Evolutionary conservation across 1,139 yeast species (phyloP).

Genomic region (Arxiozyma slooffiae): DNA sequence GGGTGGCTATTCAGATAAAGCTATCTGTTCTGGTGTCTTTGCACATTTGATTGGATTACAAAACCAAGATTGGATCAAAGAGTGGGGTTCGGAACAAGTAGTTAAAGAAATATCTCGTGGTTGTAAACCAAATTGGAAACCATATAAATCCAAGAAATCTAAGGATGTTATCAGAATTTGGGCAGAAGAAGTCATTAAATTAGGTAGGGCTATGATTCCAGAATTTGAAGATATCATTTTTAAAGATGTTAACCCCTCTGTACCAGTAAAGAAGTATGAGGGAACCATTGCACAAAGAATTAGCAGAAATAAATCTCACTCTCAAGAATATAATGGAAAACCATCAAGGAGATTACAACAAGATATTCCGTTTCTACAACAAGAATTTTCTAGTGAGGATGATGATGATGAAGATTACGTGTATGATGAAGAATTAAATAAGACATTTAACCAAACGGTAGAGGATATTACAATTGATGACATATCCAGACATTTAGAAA

Average conservation of each 20-base stretch:
- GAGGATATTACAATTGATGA: slow-evolving; percentile 33
- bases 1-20: slow-evolving; percentile 85
- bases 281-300: slow-evolving; percentile 18
- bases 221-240: slow-evolving; percentile 20
- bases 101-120: slow-evolving; percentile 62
- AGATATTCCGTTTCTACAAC: slow-evolving; percentile 24
- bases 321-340: slow-evolving; percentile 1
- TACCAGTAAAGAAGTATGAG: background rate
- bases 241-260: background rate
- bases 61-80: slow-evolving; percentile 48
- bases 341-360: slow-evolving; percentile 2
- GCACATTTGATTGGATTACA: slow-evolving; percentile 65
- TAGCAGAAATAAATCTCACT: slow-evolving; percentile 14
- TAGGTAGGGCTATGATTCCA: slow-evolving; percentile 66
- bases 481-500: slow-evolving; percentile 30
- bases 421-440: slow-evolving; percentile 30
- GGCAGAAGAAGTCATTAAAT: slow-evolving; percentile 58
- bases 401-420: slow-evolving; percentile 31
- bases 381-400: slow-evolving; percentile 26
- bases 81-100: slow-evolving; percentile 55
- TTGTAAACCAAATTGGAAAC: slow-evolving; percentile 58
- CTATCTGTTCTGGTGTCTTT: slow-evolving; percentile 69
- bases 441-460: slow-evolving; percentile 31
- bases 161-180: slow-evolving; percentile 42
- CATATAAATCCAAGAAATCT: slow-evolving; percentile 39